Evolutionary conservation across 1,139 yeast genomes (phyloP), one percentile per base, ranked within the genome.

Genomic region (Taphrina populina): DNA sequence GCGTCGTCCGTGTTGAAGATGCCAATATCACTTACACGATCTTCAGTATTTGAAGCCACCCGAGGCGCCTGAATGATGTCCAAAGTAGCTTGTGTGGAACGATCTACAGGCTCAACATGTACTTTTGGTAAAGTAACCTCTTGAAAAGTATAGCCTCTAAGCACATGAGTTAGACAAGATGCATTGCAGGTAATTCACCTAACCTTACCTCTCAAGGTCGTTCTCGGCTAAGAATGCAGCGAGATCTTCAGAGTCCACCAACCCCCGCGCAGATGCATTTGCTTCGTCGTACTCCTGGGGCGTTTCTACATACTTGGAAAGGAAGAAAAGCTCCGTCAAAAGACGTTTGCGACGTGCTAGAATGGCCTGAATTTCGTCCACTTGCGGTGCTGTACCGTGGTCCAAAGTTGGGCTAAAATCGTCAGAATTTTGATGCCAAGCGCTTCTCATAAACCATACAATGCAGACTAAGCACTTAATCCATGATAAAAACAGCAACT

Each of bases 101-200:
- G 8, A 34, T 56, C 24, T 55, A 36, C 37, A 10, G 44, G 37
- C n/a, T 23, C 35, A 26, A 23, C n/a, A 19, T 27, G 44, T n/a
- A 36, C 27, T 15, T 30, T 33, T 8, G 62, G 62, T 13, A 60
- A 45, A 4, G 62, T 60, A 6, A 54, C 27, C 39, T 60, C 62
- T 29, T 60, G 60, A 51, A 60, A 60, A 11, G 37, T 7, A 32
- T 57, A 58, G 1, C 62, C 62, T 36, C 62, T 60, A 39, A 8
- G 32, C 17, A 41, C 6, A 15, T 19, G 8, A 6, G 15, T 34
- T 15, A 34, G 39, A 19, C 10, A 6, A 5, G n/a, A n/a, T 20
- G 13, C 29, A 20, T 11, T 19, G n/a, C 2, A 10, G 23, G 39
- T 10, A 10, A 35, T 35, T 11, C 4, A 2, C 8, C 3, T 26